A percentile compares a stretch with the other conserved stretches of the same genome.
These are phyloP conservation scores for Kondoa malvinella DNA, from an alignment of 768 basidiomycete species.

Conservation along the genomic window DNA sequence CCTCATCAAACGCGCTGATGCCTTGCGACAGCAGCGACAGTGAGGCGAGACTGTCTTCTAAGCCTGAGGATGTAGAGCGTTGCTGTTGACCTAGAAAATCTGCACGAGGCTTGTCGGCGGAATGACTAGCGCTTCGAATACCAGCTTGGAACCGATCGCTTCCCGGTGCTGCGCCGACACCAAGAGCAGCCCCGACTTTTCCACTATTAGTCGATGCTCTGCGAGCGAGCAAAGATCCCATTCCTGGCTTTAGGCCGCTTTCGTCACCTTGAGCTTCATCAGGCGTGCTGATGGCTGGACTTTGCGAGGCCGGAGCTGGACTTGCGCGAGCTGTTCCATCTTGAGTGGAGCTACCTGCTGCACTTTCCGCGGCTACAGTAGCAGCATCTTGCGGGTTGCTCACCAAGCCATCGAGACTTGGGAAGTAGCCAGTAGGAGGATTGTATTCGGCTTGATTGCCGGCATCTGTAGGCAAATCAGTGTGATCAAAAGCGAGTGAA, in stretches of 20 bases:
- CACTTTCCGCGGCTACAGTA: not conserved
- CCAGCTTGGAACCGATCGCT: not conserved
- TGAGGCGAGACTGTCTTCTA: not conserved
- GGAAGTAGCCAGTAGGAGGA: conserved; percentile 3
- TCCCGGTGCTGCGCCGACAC: not conserved
- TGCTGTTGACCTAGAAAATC: not conserved
- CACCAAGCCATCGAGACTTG: not conserved
- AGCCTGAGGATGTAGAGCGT: not conserved
- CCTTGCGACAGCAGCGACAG: not conserved
- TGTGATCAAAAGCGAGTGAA: not conserved
- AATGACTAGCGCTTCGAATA: not conserved
- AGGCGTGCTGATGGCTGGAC: not conserved
- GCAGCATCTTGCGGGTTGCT: not conserved
- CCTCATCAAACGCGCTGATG: not conserved
- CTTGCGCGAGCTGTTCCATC: not conserved
- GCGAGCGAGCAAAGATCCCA: not conserved
- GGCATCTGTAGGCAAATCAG: not conserved
- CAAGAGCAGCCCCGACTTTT: not conserved
- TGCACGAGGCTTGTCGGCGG: not conserved
- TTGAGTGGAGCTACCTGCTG: not conserved
- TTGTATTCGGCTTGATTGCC: not conserved
- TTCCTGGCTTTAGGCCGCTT: not conserved
- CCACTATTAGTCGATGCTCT: conserved; percentile 1
- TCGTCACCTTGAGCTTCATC: not conserved
- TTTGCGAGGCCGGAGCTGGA: not conserved